Evolutionary conservation across 192 early-diverging fungal genomes (phyloP), one percentile per base, ranked within the genome.

Genomic region (Coemansia sp.): DNA sequence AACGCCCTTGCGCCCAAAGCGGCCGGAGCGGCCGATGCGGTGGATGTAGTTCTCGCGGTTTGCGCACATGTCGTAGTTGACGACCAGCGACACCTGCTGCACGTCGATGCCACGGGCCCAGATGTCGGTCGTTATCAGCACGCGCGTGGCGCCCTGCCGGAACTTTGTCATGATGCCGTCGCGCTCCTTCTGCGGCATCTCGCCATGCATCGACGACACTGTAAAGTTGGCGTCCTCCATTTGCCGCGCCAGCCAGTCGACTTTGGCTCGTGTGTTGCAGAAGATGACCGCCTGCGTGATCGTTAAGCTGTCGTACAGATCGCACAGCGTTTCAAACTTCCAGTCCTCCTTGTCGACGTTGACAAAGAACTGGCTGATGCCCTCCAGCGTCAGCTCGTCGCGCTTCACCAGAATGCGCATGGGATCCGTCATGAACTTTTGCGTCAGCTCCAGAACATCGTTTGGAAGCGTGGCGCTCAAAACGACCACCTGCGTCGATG

Each of bases 61-160:
- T 44, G 85, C 86, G 18, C 95, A 94, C 64, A 98, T 88, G 79
- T 99, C 97, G 73, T 99, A 99, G 85, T 97, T 97, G 77, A 95
- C 93, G 64, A 99, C 97, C 62, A 98, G 84, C 43, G 97, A 99
- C 7, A 99, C 95, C 73, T 99, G 97, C 83, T 98, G 95, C 21
- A 99, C 97, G 81, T 99, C 97, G 58, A 99, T 99, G 77, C 97
- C 97, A 66, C 97, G 94, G 38, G 97, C 97, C 94, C 92, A 96
- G 15, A 99, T 91, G 77, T 99, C 97, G 18, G 97, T 99, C 44
- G 96, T 95, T 52, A 99, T 98, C 68, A 99, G 85, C 9, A 99
- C 97, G 62, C 97, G 95, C 65, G 90, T 92, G 41, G 91, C 80
- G 39, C 95, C 95, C 76, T 94, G 92, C 33, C 97, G 87, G 85